Conservation (phyloP, 768 basidiomycete genomes). For the Flagelloscypha sp. region DNA sequence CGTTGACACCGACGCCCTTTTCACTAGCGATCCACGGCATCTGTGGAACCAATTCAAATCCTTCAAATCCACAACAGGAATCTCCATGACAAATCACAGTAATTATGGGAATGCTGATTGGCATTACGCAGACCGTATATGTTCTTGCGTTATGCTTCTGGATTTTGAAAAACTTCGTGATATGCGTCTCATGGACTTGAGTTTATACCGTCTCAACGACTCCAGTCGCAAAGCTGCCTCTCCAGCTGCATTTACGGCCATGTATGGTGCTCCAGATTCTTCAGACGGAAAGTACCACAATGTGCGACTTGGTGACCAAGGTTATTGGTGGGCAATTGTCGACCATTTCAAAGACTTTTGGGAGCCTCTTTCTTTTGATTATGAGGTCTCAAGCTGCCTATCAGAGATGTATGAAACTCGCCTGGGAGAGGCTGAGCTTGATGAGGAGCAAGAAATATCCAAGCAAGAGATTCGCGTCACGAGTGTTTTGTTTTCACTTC, state of each 20-base stretch:
- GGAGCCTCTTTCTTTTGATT: conserved; percentile 35
- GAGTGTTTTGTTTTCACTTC: conserved; percentile 11
- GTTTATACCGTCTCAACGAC: conserved; percentile 24
- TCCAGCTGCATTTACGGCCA: conserved; percentile 33
- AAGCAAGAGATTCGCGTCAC: conserved; percentile 30
- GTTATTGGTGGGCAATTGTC: conserved; percentile 48
- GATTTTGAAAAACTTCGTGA: conserved; percentile 35
- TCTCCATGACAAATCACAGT: conserved; percentile 38
- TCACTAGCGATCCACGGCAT: conserved; percentile 37
- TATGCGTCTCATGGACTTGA: conserved; percentile 40
- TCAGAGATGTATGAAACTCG: conserved; percentile 36
- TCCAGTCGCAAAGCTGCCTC: conserved; percentile 28
- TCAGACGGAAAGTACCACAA: conserved; percentile 30
- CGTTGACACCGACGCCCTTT: conserved; percentile 44
- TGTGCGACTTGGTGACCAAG: conserved; percentile 43
- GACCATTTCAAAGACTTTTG: conserved; percentile 31
- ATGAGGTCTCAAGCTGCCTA: conserved; percentile 42
- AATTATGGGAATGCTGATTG: conserved; percentile 31
- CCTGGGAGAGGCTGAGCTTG: conserved; percentile 30
- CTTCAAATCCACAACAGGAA: conserved; percentile 26
- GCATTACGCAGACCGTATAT: conserved; percentile 39
- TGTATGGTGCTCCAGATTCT: conserved; percentile 32
- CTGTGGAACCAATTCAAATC: conserved; percentile 35
- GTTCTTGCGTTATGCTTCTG: conserved; percentile 47
- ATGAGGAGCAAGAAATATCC: conserved; percentile 28